A percentile compares a stretch with the other conserved stretches of the same genome.
These are phyloP conservation scores for Trichoderma parareesei DNA, from an alignment of 495 filamentous ascomycete species.

Conservation along the genomic window DNA sequence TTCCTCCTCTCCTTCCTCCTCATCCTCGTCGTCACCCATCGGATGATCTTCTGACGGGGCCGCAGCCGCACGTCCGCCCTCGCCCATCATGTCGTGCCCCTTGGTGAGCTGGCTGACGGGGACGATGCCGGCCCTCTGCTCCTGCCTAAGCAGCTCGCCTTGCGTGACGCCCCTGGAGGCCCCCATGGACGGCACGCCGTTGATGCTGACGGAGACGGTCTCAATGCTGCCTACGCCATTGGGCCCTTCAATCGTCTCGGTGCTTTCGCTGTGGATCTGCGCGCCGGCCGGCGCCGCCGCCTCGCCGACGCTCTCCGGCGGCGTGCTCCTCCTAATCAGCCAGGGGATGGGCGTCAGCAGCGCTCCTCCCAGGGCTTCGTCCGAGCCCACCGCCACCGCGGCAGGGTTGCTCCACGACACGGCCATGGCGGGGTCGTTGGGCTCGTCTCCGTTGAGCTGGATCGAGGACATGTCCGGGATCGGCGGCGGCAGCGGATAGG, in stretches of 20 bases:
- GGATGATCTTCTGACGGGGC: constrained; percentile 20
- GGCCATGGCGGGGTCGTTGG: constrained; percentile 22
- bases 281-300: constrained; percentile 15
- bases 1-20: constrained; percentile 54
- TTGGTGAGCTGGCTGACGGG: constrained; percentile 38
- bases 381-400: constrained; percentile 52
- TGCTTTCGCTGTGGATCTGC: constrained; percentile 56
- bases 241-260: constrained; percentile 62
- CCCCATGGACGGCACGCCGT: constrained; percentile 46
- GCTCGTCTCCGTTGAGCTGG: constrained; percentile 60
- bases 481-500: constrained; percentile 71
- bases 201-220: constrained; percentile 60
- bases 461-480: constrained; percentile 42
- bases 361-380: constrained; percentile 85
- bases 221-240: constrained; percentile 63
- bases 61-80: constrained; percentile 10
- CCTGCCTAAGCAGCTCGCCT: constrained; percentile 68
- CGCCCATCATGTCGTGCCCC: constrained; percentile 14
- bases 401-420: constrained; percentile 28
- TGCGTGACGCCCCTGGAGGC: constrained; percentile 54
- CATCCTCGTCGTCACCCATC: constrained; percentile 30
- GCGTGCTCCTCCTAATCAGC: constrained; percentile 40
- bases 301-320: constrained; percentile 7
- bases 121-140: constrained; percentile 64
- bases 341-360: constrained; percentile 91